Conservation (phyloP, 2,329 filamentous ascomycete species). For the Diatrype stigma region DNA sequence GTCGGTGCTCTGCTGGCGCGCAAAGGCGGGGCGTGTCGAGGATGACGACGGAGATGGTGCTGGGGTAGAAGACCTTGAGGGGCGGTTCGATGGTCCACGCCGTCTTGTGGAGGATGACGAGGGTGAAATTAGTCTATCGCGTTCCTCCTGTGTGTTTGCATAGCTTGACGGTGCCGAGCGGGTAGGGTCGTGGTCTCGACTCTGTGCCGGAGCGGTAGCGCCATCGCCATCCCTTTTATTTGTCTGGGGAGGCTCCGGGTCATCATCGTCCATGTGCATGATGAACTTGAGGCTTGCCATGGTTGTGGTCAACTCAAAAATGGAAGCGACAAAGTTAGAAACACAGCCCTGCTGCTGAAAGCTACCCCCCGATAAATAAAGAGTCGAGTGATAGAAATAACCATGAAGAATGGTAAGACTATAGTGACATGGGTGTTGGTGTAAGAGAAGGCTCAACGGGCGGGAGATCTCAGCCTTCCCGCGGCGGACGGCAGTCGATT, state of each 20-base stretch:
- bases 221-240: constrained; percentile 41
- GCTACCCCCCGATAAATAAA: constrained; percentile 25
- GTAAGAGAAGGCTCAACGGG: constrained; percentile 25
- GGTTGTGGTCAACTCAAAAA: constrained; percentile 34
- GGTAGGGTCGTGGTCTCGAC: constrained; percentile 33
- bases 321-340: constrained; percentile 34
- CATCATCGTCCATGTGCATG: constrained; percentile 50
- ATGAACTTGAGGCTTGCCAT: constrained; percentile 56
- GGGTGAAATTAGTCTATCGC: constrained; percentile 27
- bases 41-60: constrained; percentile 25
- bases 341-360: constrained; percentile 27
- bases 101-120: constrained; percentile 31
- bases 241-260: constrained; percentile 32
- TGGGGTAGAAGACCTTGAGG: constrained; percentile 25
- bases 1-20: constrained; percentile 39
- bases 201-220: constrained; percentile 33
- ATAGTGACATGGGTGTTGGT: constrained; percentile 23
- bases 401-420: constrained; percentile 22
- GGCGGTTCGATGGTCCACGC: constrained; percentile 29
- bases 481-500: constrained; percentile 25
- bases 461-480: constrained; percentile 35
- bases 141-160: constrained; percentile 34
- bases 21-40: constrained; percentile 24
- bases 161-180: constrained; percentile 34
- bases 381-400: constrained; percentile 25